These are phyloP conservation scores for Fusarium goolgardi DNA, from an alignment of 2,329 filamentous ascomycete genomes.

Conservation along the genomic window DNA sequence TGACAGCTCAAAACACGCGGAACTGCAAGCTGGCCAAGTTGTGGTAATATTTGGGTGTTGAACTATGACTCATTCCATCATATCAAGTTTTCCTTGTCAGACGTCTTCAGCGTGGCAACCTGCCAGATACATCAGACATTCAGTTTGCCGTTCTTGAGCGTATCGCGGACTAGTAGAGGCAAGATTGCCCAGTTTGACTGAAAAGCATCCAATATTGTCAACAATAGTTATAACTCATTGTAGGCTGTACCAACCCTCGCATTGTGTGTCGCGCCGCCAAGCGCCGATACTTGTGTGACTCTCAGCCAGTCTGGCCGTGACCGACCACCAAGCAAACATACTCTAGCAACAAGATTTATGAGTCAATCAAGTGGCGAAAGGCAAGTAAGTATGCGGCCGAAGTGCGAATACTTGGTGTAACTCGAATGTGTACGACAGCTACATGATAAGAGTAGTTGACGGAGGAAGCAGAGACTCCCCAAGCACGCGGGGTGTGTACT, in stretches of 20 bases:
- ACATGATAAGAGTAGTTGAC: no score
- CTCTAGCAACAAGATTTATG: not conserved
- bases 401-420: not conserved
- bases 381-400: not conserved
- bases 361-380: not conserved
- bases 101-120: not conserved
- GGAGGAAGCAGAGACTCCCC: not conserved
- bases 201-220: not conserved
- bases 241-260: not conserved
- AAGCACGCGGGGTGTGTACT: no score
- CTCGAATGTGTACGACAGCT: not conserved
- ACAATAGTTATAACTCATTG: not conserved
- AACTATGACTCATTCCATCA: not conserved
- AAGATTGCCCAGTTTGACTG: not conserved
- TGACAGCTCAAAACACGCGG: not conserved
- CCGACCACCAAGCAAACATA: not conserved
- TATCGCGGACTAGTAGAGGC: not conserved
- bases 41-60: not conserved
- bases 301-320: not conserved
- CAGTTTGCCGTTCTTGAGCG: not conserved
- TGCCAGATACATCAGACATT: not conserved
- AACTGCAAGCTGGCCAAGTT: not conserved
- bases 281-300: not conserved
- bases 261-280: not conserved
- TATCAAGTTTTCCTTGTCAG: not conserved